phyloP scores from a whole-genome alignment of 768 basidiomycete genomes.

The Daedaleopsis nitida region DNA sequence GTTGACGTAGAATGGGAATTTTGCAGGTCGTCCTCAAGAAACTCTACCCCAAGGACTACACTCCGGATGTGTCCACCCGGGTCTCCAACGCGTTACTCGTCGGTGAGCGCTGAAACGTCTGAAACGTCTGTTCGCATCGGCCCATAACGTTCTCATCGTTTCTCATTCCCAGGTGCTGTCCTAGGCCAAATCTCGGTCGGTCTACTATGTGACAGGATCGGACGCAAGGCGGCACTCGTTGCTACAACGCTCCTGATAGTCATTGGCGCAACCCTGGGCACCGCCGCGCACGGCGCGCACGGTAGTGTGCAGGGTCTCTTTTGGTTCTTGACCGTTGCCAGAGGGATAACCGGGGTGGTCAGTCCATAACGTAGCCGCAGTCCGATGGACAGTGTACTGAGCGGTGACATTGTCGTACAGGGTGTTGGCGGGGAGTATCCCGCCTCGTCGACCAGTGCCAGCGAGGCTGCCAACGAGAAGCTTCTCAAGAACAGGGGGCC shows the following conservation, averaged over 20 bases:
- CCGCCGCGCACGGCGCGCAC: slow-evolving; percentile 64
- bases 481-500: slow-evolving; percentile 61
- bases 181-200: slow-evolving; percentile 66
- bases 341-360: slow-evolving; percentile 71
- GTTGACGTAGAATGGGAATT: neutral
- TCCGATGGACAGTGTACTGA: neutral
- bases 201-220: slow-evolving; percentile 69
- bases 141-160: slow-evolving; percentile 6
- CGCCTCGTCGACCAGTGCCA: slow-evolving; percentile 67
- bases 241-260: slow-evolving; percentile 70
- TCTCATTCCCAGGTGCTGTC: slow-evolving; percentile 49
- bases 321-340: slow-evolving; percentile 74
- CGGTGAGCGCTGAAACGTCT: slow-evolving; percentile 42
- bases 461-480: slow-evolving; percentile 75
- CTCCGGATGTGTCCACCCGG: slow-evolving; percentile 59
- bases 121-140: neutral
- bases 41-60: slow-evolving; percentile 66
- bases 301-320: slow-evolving; percentile 61
- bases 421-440: slow-evolving; percentile 83
- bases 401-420: slow-evolving; percentile 29
- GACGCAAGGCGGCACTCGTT: slow-evolving; percentile 76
- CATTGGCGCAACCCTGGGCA: slow-evolving; percentile 65
- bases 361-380: slow-evolving; percentile 22
- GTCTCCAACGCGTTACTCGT: slow-evolving; percentile 73
- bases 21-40: slow-evolving; percentile 64